Conservation (phyloP, 331 rosid species). For the Quercus lobata region DNA sequence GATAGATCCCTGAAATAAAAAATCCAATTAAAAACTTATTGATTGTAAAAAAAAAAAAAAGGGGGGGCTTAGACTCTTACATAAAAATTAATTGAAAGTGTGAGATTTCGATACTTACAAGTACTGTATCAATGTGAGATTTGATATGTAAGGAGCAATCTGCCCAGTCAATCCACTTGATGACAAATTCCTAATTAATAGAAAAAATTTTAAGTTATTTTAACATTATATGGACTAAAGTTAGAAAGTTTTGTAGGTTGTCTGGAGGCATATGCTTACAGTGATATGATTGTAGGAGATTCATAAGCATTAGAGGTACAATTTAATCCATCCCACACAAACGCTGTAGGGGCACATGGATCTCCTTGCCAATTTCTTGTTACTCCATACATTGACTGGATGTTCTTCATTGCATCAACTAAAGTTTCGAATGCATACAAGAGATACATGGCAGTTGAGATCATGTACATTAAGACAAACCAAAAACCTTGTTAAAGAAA, state of each 20-base stretch:
- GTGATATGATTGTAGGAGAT: conserved; percentile 35
- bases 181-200: too few species aligned
- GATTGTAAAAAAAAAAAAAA: neutral
- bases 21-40: neutral
- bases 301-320: conserved; percentile 25
- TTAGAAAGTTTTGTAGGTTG: too few species aligned
- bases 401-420: conserved; percentile 43
- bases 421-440: neutral
- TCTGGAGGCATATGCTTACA: neutral
- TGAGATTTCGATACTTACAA: conserved; percentile 36
- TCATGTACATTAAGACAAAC: neutral
- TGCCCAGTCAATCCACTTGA: neutral
- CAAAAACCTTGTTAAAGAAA: neutral
- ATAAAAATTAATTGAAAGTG: neutral
- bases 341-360: conserved; percentile 42
- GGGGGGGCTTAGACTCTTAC: neutral
- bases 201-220: too few species aligned
- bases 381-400: conserved; percentile 34
- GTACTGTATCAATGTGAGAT: conserved; percentile 30
- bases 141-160: conserved; percentile 18
- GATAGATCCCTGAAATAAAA: conserved; percentile 27
- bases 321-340: conserved; percentile 46
- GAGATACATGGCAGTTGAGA: neutral
- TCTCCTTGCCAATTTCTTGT: conserved; percentile 62
- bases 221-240: too few species aligned